Base-by-base conservation (phyloP, 768 basidiomycete genomes). In the Fibroporia radiculosa region DNA sequence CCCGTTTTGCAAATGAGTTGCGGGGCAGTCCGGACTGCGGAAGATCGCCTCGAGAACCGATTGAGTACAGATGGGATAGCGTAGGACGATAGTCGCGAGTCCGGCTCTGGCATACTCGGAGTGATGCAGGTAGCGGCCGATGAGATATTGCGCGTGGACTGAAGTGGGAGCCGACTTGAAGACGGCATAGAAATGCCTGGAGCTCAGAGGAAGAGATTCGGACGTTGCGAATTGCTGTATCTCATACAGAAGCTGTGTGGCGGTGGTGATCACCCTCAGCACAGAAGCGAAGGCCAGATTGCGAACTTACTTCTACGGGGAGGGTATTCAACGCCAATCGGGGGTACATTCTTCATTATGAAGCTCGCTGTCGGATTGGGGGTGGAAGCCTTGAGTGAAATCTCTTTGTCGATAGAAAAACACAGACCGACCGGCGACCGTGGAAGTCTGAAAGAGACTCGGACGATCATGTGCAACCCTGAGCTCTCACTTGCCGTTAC, bases 151-250 rank as follows among this genome's bases (percentile, higher is more conserved):
- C 14, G 84, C 87, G 6, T 73, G 74, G 51, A 80, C 78, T 4
- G 73, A 72, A 0, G 75, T 44, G 0, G 84, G 74, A 0, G 84
- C 72, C 2, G 65, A 59, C 7, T 68, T 62, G 66, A 84, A 84
- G 12, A 84, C 65, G 12, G 58, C 32, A 48, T 76, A 59, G 16
- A 93, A 60, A 29, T 69, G 61, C 48, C 64, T 73, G 49, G 75
- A 85, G 25, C 75, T 65, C 40, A 63, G 62, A 0, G 90, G 89
- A 6, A 96, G 65, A 27, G 66, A 55, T 14, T 75, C 68, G 3
- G 86, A 89, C 5, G 78, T 64, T 0, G 89, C 80, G 50, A 70
- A 70, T 14, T 86, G 71, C 52, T 92, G 84, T 12, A 95, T 72
- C 45, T 91, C 78, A 53, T 84, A 82, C 0, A 93, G 62, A 7